Percentiles rank a stretch among this genome's conserved stretches.
Conservation (phyloP, 225 moss, liverwort and hornwort species). For the Rhytidiadelphus loreus region DNA sequence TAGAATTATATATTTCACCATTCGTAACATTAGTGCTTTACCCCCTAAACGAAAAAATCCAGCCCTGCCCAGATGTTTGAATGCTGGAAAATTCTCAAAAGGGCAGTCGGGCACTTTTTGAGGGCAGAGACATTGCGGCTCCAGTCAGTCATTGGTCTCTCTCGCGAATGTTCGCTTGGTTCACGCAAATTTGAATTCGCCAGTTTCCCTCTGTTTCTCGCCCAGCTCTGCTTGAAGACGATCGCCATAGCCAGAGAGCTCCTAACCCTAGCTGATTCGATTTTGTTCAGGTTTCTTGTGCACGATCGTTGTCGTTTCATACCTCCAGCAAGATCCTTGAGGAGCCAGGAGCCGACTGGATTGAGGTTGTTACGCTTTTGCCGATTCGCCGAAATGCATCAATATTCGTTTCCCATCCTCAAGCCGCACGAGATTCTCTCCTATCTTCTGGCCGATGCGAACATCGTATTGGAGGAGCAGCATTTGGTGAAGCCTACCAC, state of each 20-base stretch:
- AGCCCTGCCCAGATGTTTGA: background rate
- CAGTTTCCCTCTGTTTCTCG: background rate
- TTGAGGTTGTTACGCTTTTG: background rate
- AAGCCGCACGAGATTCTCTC: constrained; percentile 20
- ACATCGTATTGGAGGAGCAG: constrained; percentile 46
- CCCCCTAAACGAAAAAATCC: background rate
- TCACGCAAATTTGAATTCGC: constrained; percentile 5
- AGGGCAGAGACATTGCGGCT: no score
- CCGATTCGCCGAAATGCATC: constrained; percentile 3
- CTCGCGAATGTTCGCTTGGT: background rate
- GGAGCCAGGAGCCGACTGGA: background rate
- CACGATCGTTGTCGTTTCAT: background rate
- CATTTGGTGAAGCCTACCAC: constrained; percentile 54
- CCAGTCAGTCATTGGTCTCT: background rate
- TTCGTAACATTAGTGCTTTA: background rate
- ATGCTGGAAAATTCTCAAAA: background rate
- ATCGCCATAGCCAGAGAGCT: background rate
- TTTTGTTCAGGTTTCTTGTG: background rate
- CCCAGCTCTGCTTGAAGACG: background rate
- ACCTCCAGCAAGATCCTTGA: background rate
- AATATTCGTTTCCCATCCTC: constrained; percentile 45
- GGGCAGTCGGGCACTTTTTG: background rate
- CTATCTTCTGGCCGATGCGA: constrained; percentile 19
- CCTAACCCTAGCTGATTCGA: background rate
- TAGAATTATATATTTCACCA: background rate